Evolutionary conservation across 441 rosid genomes (phyloP).

Genomic region (Euphorbia corollata): DNA sequence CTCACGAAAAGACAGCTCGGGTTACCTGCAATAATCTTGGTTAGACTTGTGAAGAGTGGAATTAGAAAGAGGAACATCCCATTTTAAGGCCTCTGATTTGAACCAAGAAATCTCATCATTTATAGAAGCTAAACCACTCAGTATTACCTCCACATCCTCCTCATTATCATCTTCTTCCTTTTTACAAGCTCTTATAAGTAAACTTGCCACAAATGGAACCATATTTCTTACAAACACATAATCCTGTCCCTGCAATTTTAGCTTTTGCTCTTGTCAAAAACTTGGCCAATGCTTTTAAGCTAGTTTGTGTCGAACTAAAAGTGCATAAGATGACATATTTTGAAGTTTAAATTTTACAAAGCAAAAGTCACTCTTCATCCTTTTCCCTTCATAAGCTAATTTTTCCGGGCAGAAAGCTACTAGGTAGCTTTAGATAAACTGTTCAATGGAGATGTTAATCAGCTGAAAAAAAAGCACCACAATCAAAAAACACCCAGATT

Average conservation of each 20-base stretch:
- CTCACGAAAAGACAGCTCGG: no score
- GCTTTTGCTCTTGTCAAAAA: not conserved
- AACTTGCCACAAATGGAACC: conserved; percentile 50
- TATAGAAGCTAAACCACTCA: conserved; percentile 50
- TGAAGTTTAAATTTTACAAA: no score
- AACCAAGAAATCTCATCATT: conserved; percentile 61
- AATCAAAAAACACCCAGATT: no score
- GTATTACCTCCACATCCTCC: conserved; percentile 48
- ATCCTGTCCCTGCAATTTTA: conserved; percentile 55
- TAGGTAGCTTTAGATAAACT: no score
- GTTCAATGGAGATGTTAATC: no score
- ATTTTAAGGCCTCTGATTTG: conserved; percentile 48
- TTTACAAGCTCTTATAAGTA: conserved; percentile 51
- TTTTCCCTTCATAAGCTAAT: no score
- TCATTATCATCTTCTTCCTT: conserved; percentile 29
- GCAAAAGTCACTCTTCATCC: no score
- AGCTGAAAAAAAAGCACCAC: no score
- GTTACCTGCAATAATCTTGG: conserved; percentile 47
- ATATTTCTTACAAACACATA: conserved; percentile 56
- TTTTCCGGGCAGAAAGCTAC: no score
- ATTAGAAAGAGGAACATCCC: conserved; percentile 47
- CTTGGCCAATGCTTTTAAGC: not conserved
- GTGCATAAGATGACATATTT: no score
- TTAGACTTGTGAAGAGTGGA: conserved; percentile 36
- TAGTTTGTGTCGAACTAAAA: no score